These are phyloP conservation scores for Pisolithus thermaeus DNA, from an alignment of 1,284 basidiomycete species.

Conservation along the genomic window DNA sequence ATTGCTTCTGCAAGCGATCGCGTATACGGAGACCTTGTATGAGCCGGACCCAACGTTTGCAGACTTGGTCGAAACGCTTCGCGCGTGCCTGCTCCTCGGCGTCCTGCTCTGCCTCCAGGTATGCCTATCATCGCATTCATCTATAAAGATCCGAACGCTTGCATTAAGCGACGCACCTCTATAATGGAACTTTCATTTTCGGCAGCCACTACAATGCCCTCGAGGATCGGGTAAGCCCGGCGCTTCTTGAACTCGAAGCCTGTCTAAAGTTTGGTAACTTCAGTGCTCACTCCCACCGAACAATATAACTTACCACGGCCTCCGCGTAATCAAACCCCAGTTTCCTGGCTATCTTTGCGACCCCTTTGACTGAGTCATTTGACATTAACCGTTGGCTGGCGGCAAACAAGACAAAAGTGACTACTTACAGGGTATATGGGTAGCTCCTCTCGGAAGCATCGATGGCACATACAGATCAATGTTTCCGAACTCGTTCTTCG, in stretches of 20 bases:
- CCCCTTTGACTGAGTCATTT: conserved; percentile 65
- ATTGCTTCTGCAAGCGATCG: conserved; percentile 77
- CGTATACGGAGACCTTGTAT: conserved; percentile 86
- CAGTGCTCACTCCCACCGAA: conserved; percentile 13
- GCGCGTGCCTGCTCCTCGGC: conserved; percentile 72
- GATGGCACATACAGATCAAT: conserved; percentile 93
- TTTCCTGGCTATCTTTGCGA: conserved; percentile 83
- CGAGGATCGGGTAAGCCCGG: conserved; percentile 78
- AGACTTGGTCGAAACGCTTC: conserved; percentile 74
- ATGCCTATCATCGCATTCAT: conserved; percentile 51
- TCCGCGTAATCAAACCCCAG: conserved; percentile 90
- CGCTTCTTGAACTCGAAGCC: conserved; percentile 96
- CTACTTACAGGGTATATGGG: conserved; percentile 81
- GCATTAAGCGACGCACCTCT: conserved; percentile 49
- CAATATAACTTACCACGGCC: conserved; percentile 65
- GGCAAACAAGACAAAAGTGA: conserved; percentile 8
- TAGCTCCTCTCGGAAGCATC: conserved; percentile 89
- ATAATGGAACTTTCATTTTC: conserved; percentile 76
- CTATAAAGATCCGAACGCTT: conserved; percentile 5
- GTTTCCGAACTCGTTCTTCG: conserved; percentile 95
- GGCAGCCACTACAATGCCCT: conserved; percentile 82
- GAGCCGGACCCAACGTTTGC: conserved; percentile 88
- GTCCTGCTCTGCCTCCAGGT: conserved; percentile 74
- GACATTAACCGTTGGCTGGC: conserved; percentile 1
- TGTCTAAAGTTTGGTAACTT: conserved; percentile 41